Evolutionary conservation across 192 early-diverging fungal species (phyloP).

Genomic region (Podila clonocystis): DNA sequence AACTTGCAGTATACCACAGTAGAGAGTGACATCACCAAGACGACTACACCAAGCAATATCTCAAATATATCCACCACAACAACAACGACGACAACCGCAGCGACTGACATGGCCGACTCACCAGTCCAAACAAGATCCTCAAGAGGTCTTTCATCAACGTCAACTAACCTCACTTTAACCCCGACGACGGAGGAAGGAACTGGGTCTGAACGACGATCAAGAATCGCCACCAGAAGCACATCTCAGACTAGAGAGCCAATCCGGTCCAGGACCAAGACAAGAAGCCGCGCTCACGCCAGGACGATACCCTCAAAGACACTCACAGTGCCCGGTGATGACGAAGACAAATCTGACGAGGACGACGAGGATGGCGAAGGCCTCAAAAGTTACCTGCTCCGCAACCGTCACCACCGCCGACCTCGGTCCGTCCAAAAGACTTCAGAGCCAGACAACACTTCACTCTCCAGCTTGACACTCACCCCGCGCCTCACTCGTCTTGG

Average conservation of each 20-base stretch:
- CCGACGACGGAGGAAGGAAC: slow-evolving; percentile 23
- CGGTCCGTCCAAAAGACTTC: slow-evolving; percentile 20
- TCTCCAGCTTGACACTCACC: slow-evolving; percentile 10
- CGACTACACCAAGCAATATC: neutral
- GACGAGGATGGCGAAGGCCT: slow-evolving; percentile 34
- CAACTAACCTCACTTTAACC: slow-evolving; percentile 7
- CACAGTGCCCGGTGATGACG: slow-evolving; percentile 17
- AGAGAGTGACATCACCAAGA: neutral
- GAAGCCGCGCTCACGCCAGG: slow-evolving; percentile 29
- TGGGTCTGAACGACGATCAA: slow-evolving; percentile 21
- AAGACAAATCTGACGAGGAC: slow-evolving; percentile 27
- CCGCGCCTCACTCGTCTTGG: slow-evolving; percentile 48
- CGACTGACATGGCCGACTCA: slow-evolving; percentile 18
- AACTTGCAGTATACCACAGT: slow-evolving; percentile 31
- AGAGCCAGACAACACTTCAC: neutral
- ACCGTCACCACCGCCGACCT: slow-evolving; percentile 33
- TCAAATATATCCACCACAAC: neutral
- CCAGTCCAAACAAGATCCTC: slow-evolving; percentile 43
- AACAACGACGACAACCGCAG: slow-evolving; percentile 5
- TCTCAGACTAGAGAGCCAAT: slow-evolving; percentile 35
- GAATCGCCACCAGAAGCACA: slow-evolving; percentile 28
- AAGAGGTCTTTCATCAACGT: slow-evolving; percentile 1
- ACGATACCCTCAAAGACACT: slow-evolving; percentile 23
- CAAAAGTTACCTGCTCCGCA: slow-evolving; percentile 32
- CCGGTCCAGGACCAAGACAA: slow-evolving; percentile 19